Percentiles rank a stretch among this genome's conserved stretches.
Conservation (phyloP, 164 flowering plant species). For the Malania oleifera region DNA sequence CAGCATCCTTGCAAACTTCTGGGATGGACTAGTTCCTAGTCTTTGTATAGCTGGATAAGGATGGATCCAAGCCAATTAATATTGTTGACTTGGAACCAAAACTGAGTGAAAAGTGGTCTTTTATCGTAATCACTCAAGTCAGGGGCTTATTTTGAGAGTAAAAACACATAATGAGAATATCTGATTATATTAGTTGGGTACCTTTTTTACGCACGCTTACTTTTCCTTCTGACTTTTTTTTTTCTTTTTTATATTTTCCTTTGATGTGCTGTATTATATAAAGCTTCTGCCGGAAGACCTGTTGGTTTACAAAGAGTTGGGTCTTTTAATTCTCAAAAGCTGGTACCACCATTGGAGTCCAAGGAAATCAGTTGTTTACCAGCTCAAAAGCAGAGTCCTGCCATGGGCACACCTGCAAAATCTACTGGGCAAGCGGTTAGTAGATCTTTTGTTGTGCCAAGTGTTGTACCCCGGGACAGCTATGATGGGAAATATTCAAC, state of each 20-base stretch:
- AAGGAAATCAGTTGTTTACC: slow-evolving; percentile 28
- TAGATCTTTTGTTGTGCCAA: slow-evolving; percentile 43
- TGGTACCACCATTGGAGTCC: slow-evolving; percentile 23
- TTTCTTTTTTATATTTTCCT: not conserved
- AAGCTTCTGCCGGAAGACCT: slow-evolving; percentile 51
- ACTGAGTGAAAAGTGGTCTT: not conserved
- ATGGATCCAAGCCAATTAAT: not conserved
- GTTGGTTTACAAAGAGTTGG: slow-evolving; percentile 30
- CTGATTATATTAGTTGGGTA: not conserved
- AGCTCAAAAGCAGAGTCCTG: slow-evolving; percentile 36
- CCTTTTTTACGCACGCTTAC: not conserved
- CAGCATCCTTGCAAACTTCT: not conserved
- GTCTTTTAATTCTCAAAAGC: slow-evolving; percentile 29
- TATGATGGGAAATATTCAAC: slow-evolving; percentile 35
- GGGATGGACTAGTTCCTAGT: not conserved
- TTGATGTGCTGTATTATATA: slow-evolving; percentile 13
- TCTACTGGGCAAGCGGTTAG: slow-evolving; percentile 20
- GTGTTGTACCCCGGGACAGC: slow-evolving; percentile 47
- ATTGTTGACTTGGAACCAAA: not conserved
- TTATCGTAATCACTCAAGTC: not conserved
- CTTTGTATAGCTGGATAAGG: not conserved
- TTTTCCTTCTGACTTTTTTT: not conserved
- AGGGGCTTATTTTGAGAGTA: not conserved
- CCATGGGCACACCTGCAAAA: slow-evolving; percentile 22
- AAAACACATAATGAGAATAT: not conserved